Evolutionary conservation across 2,329 filamentous ascomycete species (phyloP), one percentile per base, ranked within the genome.

Genomic region (Rhynchosporium graminicola): DNA sequence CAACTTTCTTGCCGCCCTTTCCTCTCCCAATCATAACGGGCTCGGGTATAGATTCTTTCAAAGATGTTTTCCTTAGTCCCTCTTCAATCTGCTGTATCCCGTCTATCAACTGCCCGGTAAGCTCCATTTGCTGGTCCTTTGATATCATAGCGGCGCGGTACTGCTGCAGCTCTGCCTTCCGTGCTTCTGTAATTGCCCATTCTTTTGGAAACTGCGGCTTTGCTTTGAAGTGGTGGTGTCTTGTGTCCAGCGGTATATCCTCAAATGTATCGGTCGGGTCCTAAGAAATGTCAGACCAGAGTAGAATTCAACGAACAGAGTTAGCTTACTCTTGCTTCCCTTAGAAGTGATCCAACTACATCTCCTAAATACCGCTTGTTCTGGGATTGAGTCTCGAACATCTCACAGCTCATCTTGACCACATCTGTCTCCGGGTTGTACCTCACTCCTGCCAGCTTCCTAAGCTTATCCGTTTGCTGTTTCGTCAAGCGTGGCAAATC

Each of bases 281-380:
- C 80, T 87, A 74, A 60, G 42, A 12, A 26, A 56, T 36, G 59
- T 73, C 65, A 72, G 66, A 43, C 26, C 9, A 20, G 31, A n/a
- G 26, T 10, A 40, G n/a, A 15, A 13, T 2, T 46, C 3, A 7
- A 48, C 28, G 3, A 51, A 28, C 0, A 40, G 33, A 47, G 15
- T 63, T 26, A 20, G 63, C 76, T 51, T 76, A 84, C 84, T 79
- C 87, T 90, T 63, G 93, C 92, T 73, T 91, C 87, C 6, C 79
- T 80, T 63, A 99, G 78, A 68, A 99, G 79, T 56, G 82, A 84
- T 66, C 88, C 81, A 56, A 98, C 84, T 55, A 92, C 77, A 71
- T 96, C 91, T 59, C 87, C 89, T 28, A 99, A 82, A 75, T 95
- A 95, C n/a, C 91, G 87, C 82, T 98, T 99, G 80, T 99, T 99